Evolutionary conservation across 768 basidiomycete genomes (phyloP), one percentile per base, ranked within the genome.

Genomic region (Mycena belliarum): DNA sequence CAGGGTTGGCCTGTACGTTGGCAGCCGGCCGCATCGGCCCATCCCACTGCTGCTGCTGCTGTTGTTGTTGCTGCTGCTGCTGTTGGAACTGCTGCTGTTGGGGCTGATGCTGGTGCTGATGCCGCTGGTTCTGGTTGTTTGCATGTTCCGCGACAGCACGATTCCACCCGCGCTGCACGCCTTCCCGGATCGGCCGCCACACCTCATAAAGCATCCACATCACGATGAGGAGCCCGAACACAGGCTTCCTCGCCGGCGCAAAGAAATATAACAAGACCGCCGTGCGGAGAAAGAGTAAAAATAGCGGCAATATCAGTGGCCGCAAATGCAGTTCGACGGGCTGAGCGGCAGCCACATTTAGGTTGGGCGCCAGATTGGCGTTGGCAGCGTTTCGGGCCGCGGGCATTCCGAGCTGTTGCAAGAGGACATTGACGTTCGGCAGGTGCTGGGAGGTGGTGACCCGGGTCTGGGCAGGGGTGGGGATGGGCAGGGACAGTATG

Each of bases 191-290:
- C 24, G 86, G 85, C 49, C 80, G 81, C 87, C 87, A 89, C 32
- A 87, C 83, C 69, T 91, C 89, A 68, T 88, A 91, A 24, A 87
- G 53, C 69, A 89, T 82, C 87, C 87, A 91, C 2, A 77, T 81
- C 23, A 85, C 71, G 28, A 91, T 78, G 55, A 90, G 72, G 37
- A 88, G 62, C 33, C 84, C 87, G 57, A 91, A 81, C 20, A 91
- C 68, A 6, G 89, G 89, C 53, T 88, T 88, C 62, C 86, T 79
- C 8, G 86, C 80, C 0, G 89, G 89, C 5, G 86, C 85, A 65
- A 91, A 85, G 69, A 91, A 89, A 70, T 91, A 91, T 4, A 91
- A 76, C 26, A 91, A 74, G 14, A 91, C 76, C 14, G 82, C 64
- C 4, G 86, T 88, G 51, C 89, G 85, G 65, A 91, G 76, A 8